Evolutionary conservation across 192 early-diverging fungal genomes (phyloP), one percentile per base, ranked within the genome.

Genomic region (Podila minutissima): DNA sequence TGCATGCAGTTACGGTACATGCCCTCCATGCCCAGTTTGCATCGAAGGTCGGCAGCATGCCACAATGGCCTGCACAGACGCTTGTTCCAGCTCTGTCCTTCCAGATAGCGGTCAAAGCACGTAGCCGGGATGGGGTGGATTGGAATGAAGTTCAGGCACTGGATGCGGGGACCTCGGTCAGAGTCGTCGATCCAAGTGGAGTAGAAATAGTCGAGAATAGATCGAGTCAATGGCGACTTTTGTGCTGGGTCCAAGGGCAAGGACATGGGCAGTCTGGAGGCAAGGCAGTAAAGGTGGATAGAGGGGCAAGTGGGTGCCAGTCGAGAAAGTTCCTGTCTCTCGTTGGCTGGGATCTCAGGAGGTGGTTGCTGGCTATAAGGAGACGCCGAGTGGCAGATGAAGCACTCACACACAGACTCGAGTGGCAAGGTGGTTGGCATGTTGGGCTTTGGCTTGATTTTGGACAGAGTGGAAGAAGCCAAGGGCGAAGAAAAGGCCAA

Each of bases 1-100:
- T 81, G 77, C 77, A 73, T 73, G 49, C 77, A 81, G 49, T 81
- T 81, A 8, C 77, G 59, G 24, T 81, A 81, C 77, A 81, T 81
- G 66, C 77, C 77, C 32, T 81, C 77, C 51, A 73, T 37, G 19
- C 77, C 77, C 2, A 81, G 37, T 33, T 81, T 81, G 50, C 77
- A 81, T 11, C 71, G 70, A 63, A 81, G 66, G 24, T 81, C 77
- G 2, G 77, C 65, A 28, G 77, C 77, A 61, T 81, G 77, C 77
- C 77, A 81, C 20, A 81, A 41, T n/a, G 77, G 77, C 35, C 77
- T 33, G 26, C 70, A 72, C 32, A 81, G 28, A 33, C 77, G 77
- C 35, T 81, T 81, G 77, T 69, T 73, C 77, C 77, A 81, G 62
- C 50, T 64, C 41, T 69, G 77, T 13, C 71, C 61, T 46, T 81